Evolutionary conservation across 805 yeast species (phyloP).

Genomic region (Saturnispora ahearnii): DNA sequence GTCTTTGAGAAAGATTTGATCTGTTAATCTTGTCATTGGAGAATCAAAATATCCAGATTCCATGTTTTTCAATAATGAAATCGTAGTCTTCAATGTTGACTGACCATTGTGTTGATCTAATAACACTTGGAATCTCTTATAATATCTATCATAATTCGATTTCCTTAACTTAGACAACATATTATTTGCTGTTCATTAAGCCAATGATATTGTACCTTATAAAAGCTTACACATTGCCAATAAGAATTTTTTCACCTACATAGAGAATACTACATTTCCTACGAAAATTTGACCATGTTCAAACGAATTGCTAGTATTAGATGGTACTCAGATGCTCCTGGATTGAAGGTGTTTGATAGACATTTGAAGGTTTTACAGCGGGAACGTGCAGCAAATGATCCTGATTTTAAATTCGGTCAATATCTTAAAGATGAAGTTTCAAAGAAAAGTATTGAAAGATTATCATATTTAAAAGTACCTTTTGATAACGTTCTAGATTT

Average conservation of each 20-base stretch:
- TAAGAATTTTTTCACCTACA: background rate
- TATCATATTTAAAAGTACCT: slow-evolving; percentile 61
- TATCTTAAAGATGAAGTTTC: slow-evolving; percentile 72
- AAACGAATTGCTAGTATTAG: slow-evolving; percentile 1
- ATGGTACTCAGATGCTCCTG: slow-evolving; percentile 5
- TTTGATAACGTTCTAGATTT: slow-evolving; percentile 57
- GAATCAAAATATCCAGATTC: slow-evolving; percentile 2
- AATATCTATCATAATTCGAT: background rate
- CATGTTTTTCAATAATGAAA: background rate
- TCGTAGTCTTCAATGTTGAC: background rate
- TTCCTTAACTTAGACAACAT: background rate
- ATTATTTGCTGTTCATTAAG: background rate
- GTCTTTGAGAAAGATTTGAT: slow-evolving; percentile 13
- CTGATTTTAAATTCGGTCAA: slow-evolving; percentile 49
- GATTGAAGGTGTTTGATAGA: slow-evolving; percentile 49
- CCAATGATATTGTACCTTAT: background rate
- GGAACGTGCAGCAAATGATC: slow-evolving; percentile 37
- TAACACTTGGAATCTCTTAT: slow-evolving; percentile 1
- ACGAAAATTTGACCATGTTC: background rate
- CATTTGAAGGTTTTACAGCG: slow-evolving; percentile 53
- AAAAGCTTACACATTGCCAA: background rate
- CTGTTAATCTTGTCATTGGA: slow-evolving; percentile 9
- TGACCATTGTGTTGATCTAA: background rate
- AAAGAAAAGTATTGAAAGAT: slow-evolving; percentile 58
- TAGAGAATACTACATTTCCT: background rate